These are phyloP conservation scores for Emmonsiellopsis sp. DNA, from an alignment of 2,329 filamentous ascomycete genomes.

Conservation along the genomic window DNA sequence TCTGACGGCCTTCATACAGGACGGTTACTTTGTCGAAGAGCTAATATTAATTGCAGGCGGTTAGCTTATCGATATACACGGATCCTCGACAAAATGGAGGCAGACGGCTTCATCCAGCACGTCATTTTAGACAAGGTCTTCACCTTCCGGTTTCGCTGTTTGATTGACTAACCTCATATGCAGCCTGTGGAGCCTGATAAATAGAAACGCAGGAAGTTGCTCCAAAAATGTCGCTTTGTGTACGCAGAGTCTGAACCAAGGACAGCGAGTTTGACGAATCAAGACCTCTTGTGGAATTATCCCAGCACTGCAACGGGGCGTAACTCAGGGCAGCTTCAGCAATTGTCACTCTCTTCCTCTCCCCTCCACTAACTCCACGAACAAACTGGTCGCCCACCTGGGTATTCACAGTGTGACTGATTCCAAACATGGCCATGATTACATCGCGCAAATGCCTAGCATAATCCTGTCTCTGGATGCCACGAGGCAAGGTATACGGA, in stretches of 20 bases:
- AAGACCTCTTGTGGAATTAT: constrained; percentile 61
- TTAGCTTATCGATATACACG: not conserved
- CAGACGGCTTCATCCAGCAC: no score
- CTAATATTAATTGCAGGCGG: constrained; percentile 13
- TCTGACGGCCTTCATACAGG: constrained; percentile 64
- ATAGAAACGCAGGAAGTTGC: constrained; percentile 76
- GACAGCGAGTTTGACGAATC: constrained; percentile 60
- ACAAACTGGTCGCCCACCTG: constrained; percentile 78
- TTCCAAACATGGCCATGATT: constrained; percentile 42
- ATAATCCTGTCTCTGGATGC: constrained; percentile 25
- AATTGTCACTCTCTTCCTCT: constrained; percentile 71
- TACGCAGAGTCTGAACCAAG: constrained; percentile 59
- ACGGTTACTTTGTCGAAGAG: constrained; percentile 77
- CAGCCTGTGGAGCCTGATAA: constrained; percentile 75
- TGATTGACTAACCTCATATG: constrained; percentile 43
- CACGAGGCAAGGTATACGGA: constrained; percentile 61
- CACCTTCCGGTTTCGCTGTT: not conserved
- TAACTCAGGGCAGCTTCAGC: constrained; percentile 72
- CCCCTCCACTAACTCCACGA: constrained; percentile 69
- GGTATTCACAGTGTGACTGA: constrained; percentile 75
- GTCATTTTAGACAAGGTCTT: no score
- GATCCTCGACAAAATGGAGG: no score
- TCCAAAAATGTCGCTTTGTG: constrained; percentile 73
- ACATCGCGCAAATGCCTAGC: constrained; percentile 35
- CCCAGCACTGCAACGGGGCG: constrained; percentile 64